These are phyloP conservation scores for Grigorovia humatica DNA, from an alignment of 805 yeast species.

Conservation along the genomic window DNA sequence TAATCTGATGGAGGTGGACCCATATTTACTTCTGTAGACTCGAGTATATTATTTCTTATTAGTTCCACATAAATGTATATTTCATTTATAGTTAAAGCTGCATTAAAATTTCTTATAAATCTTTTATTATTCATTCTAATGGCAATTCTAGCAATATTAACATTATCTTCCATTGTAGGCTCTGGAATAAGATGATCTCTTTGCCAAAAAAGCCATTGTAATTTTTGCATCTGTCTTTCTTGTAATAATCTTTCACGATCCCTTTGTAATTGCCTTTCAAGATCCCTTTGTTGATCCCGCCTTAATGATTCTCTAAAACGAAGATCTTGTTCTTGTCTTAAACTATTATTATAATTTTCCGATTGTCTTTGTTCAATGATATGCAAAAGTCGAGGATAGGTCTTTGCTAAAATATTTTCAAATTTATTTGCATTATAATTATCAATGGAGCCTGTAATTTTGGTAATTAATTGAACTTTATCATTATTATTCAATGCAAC, in stretches of 20 bases:
- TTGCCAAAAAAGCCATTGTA: constrained; percentile 44
- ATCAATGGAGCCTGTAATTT: constrained; percentile 16
- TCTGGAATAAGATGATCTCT: constrained; percentile 26
- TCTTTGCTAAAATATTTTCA: constrained; percentile 19
- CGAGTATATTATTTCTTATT: constrained; percentile 23
- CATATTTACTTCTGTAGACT: constrained; percentile 11
- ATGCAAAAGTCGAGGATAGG: constrained; percentile 32
- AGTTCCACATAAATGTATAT: constrained; percentile 65
- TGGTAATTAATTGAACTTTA: constrained; percentile 24
- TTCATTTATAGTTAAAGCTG: constrained; percentile 43
- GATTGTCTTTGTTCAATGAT: constrained; percentile 57
- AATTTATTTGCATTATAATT: constrained; percentile 12
- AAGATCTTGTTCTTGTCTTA: constrained; percentile 64
- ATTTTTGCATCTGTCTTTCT: constrained; percentile 17
- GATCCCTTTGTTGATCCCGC: constrained; percentile 49
- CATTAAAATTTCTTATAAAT: constrained; percentile 38
- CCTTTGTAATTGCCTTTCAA: constrained; percentile 22
- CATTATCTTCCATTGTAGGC: constrained; percentile 18
- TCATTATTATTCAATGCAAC: constrained; percentile 51
- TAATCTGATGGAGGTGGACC: constrained; percentile 31
- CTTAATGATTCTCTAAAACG: constrained; percentile 65
- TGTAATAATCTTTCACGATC: constrained; percentile 21
- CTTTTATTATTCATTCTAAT: constrained; percentile 61
- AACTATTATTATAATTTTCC: constrained; percentile 42
- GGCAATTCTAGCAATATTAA: constrained; percentile 49